Base-by-base conservation (phyloP, 805 yeast genomes). In the Starmerella floricola region DNA sequence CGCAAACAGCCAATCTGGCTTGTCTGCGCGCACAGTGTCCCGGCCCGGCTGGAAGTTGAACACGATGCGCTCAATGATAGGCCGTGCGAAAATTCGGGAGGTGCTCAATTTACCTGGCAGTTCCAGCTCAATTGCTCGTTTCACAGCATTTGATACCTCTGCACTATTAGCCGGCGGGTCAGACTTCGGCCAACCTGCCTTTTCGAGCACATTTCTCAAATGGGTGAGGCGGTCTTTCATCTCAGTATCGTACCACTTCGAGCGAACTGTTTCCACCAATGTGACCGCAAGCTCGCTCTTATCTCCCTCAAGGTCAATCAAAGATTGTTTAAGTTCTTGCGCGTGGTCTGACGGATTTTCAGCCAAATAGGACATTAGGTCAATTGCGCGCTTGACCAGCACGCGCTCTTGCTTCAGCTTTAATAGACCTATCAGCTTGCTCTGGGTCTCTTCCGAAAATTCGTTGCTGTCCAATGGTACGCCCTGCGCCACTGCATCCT, bases 1-100 rank as follows among this genome's bases (percentile, higher is more conserved):
- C 15, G 63, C 59, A 45, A 79, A 67, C 3, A 76, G 71, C 79
- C 84, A 79, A 55, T 80, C 87, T 1, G 88, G 87, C 52, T 75
- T 75, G 44, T 78, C 76, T 20, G 73, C 53, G 34, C 74, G 69
- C 52, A 78, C 78, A 0, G 87, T 79, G 27, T 76, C 79, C 31
- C 59, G 63, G 23, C 67, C 61, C 4, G 71, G 63, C 11, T 37
- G 29, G 53, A 79, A 80, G 55, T 81, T 84, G 59, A 62, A 80
- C 31, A 65, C 61, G 54, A 81, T 74, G 32, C 81, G 65, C 11
- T 65, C 50, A 6, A 62, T 60, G 23, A 78, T 63, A 1, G 73
- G 71, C 20, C 60, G 57, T 2, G 72, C 56, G 24, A 80, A 56
- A 1, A 63, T 55, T 32, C 66, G 68, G 31, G 77, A 59, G 0